Evolutionary conservation across 306 rosid genomes (phyloP), one percentile per base, ranked within the genome.

Genomic region (Medicago lupulina): DNA sequence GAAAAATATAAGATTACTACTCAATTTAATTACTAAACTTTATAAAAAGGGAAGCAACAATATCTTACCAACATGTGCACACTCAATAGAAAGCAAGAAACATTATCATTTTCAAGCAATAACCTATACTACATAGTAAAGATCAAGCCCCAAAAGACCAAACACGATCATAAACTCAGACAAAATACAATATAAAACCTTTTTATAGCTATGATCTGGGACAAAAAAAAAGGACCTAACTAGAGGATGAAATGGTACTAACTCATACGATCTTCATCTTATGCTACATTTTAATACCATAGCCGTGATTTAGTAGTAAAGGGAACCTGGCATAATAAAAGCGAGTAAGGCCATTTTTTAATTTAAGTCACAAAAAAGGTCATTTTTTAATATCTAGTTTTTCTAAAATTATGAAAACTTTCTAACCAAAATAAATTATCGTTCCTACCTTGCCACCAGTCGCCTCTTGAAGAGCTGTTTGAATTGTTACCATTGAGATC

Each of bases 391-490:
- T n/a, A n/a, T n/a, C 15, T 25, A 59, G 16, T 11, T 12, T 58
- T 23, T 58, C 2, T 23, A 23, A 58, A 31, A 25, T 25, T 60
- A 60, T 13, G 41, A 61, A 54, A 17, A 17, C 60, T 54, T 4
- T 16, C 9, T 18, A 54, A 6, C 14, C n/a, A 54, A 54, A 54
- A 18, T 54, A 54, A 54, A 54, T 54, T 9, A 54, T 54, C 28
- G 28, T 61, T 28, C 67, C 6, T 87, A 93, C 98, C 98, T 86
- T 93, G 78, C 98, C 98, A 93, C 98, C 98, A 93, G 79, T 93
- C 91, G 73, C 97, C 98, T 36, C 98, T 83, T 50, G 96, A 88
- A 68, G 88, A 86, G 12, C 80, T 51, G 79, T 85, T 83, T 25
- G 93, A 78, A 73, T 83, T 85, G 53, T 71, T 81, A 49, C 83